phyloP scores from a whole-genome alignment of 2,329 filamentous ascomycete genomes.

The Emmonsiellopsis sp. region DNA sequence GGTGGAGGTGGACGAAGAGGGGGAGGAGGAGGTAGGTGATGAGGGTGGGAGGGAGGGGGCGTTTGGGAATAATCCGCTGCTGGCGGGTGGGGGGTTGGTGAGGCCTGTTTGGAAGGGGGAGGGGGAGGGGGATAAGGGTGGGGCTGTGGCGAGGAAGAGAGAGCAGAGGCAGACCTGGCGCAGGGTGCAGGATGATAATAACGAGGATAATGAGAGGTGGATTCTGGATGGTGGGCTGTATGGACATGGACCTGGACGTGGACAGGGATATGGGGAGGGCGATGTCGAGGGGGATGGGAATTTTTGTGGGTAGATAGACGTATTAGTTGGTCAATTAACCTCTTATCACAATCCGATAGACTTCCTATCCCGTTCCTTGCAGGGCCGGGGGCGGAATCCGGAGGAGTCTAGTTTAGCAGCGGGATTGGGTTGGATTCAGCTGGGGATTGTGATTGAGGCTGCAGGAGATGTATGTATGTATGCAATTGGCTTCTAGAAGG shows the following conservation, averaged over 20 bases:
- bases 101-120: constrained; percentile 36
- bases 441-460: too few relatives aligned
- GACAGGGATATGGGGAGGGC: constrained; percentile 2
- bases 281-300: background rate
- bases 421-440: too few relatives aligned
- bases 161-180: constrained; percentile 36
- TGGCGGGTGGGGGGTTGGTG: constrained; percentile 33
- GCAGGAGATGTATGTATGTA: too few relatives aligned
- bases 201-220: constrained; percentile 40
- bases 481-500: too few relatives aligned
- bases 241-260: constrained; percentile 17
- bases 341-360: background rate
- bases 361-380: background rate
- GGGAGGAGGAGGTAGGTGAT: constrained; percentile 23
- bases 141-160: constrained; percentile 11
- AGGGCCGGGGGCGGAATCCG: too few relatives aligned
- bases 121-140: constrained; percentile 10
- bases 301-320: background rate
- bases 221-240: constrained; percentile 36
- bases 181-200: constrained; percentile 36
- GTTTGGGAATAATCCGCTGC: constrained; percentile 36
- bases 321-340: background rate
- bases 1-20: constrained; percentile 13
- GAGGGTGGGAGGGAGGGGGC: constrained; percentile 16
- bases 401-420: too few relatives aligned